Evolutionary conservation across 2,329 filamentous ascomycete species (phyloP).

Genomic region (Fonsecaea monophora): DNA sequence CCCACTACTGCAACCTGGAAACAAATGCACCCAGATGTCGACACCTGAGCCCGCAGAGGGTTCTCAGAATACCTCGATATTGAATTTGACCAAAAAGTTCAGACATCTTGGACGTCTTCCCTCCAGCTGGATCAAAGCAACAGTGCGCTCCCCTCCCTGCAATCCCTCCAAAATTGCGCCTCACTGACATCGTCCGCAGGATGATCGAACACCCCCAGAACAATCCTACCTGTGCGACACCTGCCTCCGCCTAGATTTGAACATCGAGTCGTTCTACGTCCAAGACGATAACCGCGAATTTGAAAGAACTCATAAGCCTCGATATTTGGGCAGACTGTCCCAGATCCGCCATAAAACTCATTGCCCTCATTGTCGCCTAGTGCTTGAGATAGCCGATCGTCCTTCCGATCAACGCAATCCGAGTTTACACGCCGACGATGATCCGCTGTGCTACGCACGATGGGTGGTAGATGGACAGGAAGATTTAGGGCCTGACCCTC

Average conservation of each 20-base stretch:
- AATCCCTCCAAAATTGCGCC: background rate
- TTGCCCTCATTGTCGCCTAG: slow-evolving; percentile 40
- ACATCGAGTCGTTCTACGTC: slow-evolving; percentile 38
- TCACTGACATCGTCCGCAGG: slow-evolving; percentile 24
- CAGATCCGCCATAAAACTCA: slow-evolving; percentile 34
- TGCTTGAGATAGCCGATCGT: slow-evolving; percentile 39
- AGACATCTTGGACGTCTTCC: slow-evolving; percentile 35
- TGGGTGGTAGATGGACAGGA: slow-evolving; percentile 41
- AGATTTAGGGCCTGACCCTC: slow-evolving; percentile 32
- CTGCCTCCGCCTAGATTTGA: slow-evolving; percentile 36
- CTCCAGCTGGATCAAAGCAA: slow-evolving; percentile 34
- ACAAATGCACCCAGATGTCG: slow-evolving; percentile 36
- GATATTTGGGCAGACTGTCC: slow-evolving; percentile 37
- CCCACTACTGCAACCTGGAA: slow-evolving; percentile 9
- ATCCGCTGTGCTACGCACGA: slow-evolving; percentile 37
- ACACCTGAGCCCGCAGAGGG: slow-evolving; percentile 28
- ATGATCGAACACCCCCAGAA: slow-evolving; percentile 25
- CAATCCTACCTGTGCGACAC: slow-evolving; percentile 39
- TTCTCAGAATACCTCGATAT: slow-evolving; percentile 29
- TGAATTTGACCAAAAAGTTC: slow-evolving; percentile 36
- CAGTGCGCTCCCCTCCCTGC: slow-evolving; percentile 14
- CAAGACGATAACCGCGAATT: slow-evolving; percentile 25
- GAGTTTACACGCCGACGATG: slow-evolving; percentile 34
- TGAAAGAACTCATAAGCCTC: slow-evolving; percentile 33
- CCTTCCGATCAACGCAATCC: slow-evolving; percentile 39